Base-by-base conservation (phyloP, 176 grass and related monocot species). In the Eleusine coracana region DNA sequence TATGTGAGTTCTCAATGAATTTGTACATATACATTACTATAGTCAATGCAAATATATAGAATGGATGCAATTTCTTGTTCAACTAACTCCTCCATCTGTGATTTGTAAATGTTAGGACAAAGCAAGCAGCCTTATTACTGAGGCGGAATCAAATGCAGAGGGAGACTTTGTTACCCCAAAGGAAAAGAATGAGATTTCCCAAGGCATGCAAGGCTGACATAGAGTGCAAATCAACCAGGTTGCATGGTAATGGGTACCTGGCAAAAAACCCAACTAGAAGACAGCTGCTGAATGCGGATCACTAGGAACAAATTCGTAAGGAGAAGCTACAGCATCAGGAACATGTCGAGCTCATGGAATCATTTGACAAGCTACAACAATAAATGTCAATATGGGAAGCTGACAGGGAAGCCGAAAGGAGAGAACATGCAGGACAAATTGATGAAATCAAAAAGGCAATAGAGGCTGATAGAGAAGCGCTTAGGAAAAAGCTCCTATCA, bases 311-410 rank as follows among this genome's bases (percentile, higher is more conserved):
- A 71, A 71, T 71, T 71, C 3, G 11, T 71, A 71, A 3, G 69
- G 69, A 71, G 12, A 41, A 52, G 71, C 27, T 52, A 36, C 46
- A 51, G 7, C 71, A 74, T 74, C 28, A 74, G 48, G 71, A 74
- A 74, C 48, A 74, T 46, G 3, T 54, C 28, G 7, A 74, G 28
- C 48, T 54, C 71, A 54, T 74, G 48, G 16, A 74, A 1, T 31
- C 25, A 52, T 74, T 74, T 74, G 71, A 7, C 7, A 2, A 37
- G 71, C 71, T 74, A 74, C 45, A 74, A 36, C 4, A 74, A 34
- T 15, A 74, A 74, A 34, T 74, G 71, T 0, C 1, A 7, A 10
- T 2, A 74, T 74, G 45, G 48, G 25, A 54, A 74, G 71, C 28
- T 54, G 48, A 54, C 1, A 54, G n/a, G 27, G 7, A 72, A 72